Conservation (phyloP, 2,329 filamentous ascomycete species). For the Endothia cerciana region DNA sequence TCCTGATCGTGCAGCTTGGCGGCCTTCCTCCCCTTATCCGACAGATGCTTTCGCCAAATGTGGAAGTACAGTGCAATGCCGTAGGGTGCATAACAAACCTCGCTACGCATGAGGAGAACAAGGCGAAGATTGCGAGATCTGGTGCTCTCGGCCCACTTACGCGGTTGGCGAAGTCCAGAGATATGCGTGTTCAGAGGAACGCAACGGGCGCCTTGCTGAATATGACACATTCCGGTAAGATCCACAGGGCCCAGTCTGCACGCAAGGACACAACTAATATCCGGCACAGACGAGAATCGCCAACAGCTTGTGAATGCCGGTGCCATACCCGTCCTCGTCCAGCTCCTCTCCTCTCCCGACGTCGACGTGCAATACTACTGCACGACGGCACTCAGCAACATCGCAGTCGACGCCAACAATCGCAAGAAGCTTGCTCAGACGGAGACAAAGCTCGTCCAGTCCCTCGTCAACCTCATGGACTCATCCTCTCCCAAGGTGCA, state of each 20-base stretch:
- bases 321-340: constrained; percentile 96
- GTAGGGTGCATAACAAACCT: constrained; percentile 98
- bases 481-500: constrained; percentile 97
- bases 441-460: constrained; percentile 89
- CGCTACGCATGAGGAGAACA: constrained; percentile 98
- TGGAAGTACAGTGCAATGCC: constrained; percentile 98
- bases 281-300: constrained; percentile 81
- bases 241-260: constrained; percentile 1
- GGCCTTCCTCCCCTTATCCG: constrained; percentile 90
- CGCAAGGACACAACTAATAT: constrained; percentile 33
- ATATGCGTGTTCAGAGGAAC: constrained; percentile 98
- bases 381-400: constrained; percentile 97
- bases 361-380: constrained; percentile 99
- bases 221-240: constrained; percentile 96
- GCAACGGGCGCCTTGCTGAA: constrained; percentile 95
- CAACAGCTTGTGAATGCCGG: constrained; percentile 97
- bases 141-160: constrained; percentile 91
- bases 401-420: constrained; percentile 91
- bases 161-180: constrained; percentile 90
- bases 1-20: constrained; percentile 89
- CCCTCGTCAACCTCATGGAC: constrained; percentile 94
- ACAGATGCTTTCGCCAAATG: constrained; percentile 97
- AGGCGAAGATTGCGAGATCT: constrained; percentile 95
- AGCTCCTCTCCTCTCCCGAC: constrained; percentile 88
- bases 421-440: constrained; percentile 88